Base-by-base conservation (phyloP, 2,329 filamentous ascomycete species). In the Ceratocystis destructans region DNA sequence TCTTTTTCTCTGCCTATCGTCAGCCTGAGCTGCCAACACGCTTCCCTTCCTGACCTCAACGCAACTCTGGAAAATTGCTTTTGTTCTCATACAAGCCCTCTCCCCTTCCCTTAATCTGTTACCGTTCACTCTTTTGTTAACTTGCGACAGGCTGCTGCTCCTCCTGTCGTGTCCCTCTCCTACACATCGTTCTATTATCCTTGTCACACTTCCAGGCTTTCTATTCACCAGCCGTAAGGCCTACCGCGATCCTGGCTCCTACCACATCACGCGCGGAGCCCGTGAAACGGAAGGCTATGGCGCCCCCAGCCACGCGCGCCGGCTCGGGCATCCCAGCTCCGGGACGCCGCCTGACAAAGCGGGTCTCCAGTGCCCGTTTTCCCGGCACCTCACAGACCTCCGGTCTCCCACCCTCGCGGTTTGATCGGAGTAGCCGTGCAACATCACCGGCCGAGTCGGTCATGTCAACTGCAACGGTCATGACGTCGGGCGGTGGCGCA, bases 401-500 rank as follows among this genome's bases (percentile, higher is more conserved):
- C 10, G 44, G 59, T 8, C 22, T 28, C 1, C 20, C 48, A 5
- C 33, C 37, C 28, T 61, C 50, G n/a, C 61, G 53, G 2, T n/a
- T 28, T n/a, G 44, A 64, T 22, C 67, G 67, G 17, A 44, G 37
- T 57, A 69, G 69, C 55, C 76, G 78, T 61, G 79, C 87, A 33
- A 77, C 81, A 12, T 93, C 92, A 4, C 89, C 90, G 4, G 83
- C 88, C 68, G 84, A 85, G 59, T 89, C 88, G 6, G 73, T 89
- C 25, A 71, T 72, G 62, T 80, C 82, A 64, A 87, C 88, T 3
- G 45, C 66, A 12, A 66, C 65, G 3, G 17, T 22, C 28, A 76
- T 80, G 41, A 76, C 82, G 33, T 80, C 81, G 62, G 76, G 81
- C 41, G 83, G 85, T 28, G 41, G 85, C 28, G 41, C 50, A 57